A percentile compares a stretch with the other conserved stretches of the same genome.
phyloP scores from a whole-genome alignment of 805 yeast genomes.

The Tetrapisispora phaffii region DNA sequence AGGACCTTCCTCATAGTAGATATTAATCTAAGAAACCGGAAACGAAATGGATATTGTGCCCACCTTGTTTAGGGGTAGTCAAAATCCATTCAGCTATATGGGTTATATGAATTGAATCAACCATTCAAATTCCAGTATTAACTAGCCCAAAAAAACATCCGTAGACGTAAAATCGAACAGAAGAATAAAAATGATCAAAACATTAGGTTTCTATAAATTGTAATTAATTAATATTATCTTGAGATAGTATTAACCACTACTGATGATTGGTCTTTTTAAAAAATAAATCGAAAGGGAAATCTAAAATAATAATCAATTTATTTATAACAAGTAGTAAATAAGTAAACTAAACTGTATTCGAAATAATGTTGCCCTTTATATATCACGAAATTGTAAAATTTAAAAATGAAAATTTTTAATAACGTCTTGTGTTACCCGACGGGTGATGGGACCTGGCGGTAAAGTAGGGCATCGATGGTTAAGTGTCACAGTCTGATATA shows the following conservation, averaged over 20 bases:
- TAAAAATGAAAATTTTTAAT: too few relatives aligned
- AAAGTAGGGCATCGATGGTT: not conserved
- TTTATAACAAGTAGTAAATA: not conserved
- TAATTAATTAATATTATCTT: constrained; percentile 33
- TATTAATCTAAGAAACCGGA: constrained; percentile 34
- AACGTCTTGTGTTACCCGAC: too few relatives aligned
- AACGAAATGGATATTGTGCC: constrained; percentile 32
- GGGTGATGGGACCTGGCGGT: too few relatives aligned
- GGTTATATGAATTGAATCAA: constrained; percentile 25
- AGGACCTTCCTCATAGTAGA: constrained; percentile 24
- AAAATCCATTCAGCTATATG: constrained; percentile 31
- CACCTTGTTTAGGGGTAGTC: constrained; percentile 32
- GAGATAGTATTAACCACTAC: constrained; percentile 36
- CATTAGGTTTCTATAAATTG: constrained; percentile 31
- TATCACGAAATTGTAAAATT: too few relatives aligned
- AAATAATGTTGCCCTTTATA: too few relatives aligned
- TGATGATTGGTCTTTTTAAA: constrained; percentile 29
- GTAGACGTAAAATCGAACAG: constrained; percentile 6
- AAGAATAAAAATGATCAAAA: constrained; percentile 22
- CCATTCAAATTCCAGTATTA: constrained; percentile 29
- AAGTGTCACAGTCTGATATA: too few relatives aligned
- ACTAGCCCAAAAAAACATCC: constrained; percentile 18
- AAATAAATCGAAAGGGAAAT: constrained; percentile 7
- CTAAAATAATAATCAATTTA: not conserved
- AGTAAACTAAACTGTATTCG: not conserved